Conservation (phyloP, 2,329 filamentous ascomycete species). For the Parascedosporium putredinis region DNA sequence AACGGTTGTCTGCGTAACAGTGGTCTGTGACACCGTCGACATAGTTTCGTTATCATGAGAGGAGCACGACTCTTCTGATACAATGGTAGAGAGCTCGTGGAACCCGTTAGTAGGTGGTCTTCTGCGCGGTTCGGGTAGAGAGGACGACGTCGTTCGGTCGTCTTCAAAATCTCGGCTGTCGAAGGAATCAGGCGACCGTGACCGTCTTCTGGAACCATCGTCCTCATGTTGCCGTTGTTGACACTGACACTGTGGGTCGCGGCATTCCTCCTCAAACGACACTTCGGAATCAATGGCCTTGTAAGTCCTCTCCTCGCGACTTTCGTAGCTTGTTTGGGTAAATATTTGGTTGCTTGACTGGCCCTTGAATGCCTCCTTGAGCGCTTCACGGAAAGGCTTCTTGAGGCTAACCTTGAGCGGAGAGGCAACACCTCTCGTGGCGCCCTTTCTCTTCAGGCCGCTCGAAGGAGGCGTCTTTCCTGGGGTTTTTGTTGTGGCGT, state of each 20-base stretch:
- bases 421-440: constrained; percentile 39
- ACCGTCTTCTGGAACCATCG: constrained; percentile 9
- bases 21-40: constrained; percentile 39
- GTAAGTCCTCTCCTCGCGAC: constrained; percentile 30
- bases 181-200: constrained; percentile 9
- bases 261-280: constrained; percentile 17
- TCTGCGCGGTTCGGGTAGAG: constrained; percentile 17
- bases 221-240: neutral
- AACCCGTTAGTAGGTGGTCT: constrained; percentile 42
- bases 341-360: constrained; percentile 42
- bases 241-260: neutral
- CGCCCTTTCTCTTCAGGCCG: constrained; percentile 44
- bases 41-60: constrained; percentile 37
- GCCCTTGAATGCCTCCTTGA: constrained; percentile 53
- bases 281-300: constrained; percentile 12
- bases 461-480: constrained; percentile 23
- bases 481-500: constrained; percentile 5
- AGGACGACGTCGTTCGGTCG: constrained; percentile 11
- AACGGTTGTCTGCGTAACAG: constrained; percentile 41
- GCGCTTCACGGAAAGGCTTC: constrained; percentile 43
- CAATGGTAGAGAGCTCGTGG: constrained; percentile 47
- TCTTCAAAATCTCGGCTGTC: constrained; percentile 12
- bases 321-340: constrained; percentile 37
- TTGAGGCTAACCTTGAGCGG: constrained; percentile 36
- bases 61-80: constrained; percentile 38